Conservation (phyloP, 108 stramenopile species). For the Pseudonitzschia multiseries region DNA sequence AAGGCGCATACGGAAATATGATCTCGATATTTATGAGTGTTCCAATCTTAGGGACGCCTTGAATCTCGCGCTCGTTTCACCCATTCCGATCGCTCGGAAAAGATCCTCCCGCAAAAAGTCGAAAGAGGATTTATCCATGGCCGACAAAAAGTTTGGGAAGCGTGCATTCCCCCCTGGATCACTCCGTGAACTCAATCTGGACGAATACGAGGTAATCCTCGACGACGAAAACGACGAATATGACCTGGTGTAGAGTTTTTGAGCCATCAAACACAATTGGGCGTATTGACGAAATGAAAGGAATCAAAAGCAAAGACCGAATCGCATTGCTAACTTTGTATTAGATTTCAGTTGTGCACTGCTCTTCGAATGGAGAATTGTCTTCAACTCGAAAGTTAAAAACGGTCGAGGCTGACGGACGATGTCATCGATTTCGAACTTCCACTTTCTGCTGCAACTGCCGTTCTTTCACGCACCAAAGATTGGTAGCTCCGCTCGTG, state of each 20-base stretch:
- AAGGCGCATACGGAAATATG: slow-evolving; percentile 13
- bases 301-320: too few species aligned
- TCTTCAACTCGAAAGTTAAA: too few species aligned
- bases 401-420: too few species aligned
- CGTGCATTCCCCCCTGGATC: not conserved
- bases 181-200: not conserved
- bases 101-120: slow-evolving; percentile 19
- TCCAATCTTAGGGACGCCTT: slow-evolving; percentile 63
- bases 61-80: slow-evolving; percentile 19
- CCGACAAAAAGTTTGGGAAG: not conserved
- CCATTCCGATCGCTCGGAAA: slow-evolving; percentile 10
- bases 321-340: too few species aligned
- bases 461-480: too few species aligned
- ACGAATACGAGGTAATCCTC: not conserved
- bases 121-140: not conserved
- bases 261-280: not conserved
- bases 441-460: too few species aligned
- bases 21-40: slow-evolving; percentile 58
- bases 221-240: slow-evolving; percentile 20
- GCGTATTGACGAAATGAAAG: too few species aligned
- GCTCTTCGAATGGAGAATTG: too few species aligned
- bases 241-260: not conserved
- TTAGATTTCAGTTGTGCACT: too few species aligned
- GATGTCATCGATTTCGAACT: too few species aligned
- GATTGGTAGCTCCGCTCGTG: too few species aligned